Evolutionary conservation across 306 rosid genomes (phyloP).

Genomic region (Glycine soja): DNA sequence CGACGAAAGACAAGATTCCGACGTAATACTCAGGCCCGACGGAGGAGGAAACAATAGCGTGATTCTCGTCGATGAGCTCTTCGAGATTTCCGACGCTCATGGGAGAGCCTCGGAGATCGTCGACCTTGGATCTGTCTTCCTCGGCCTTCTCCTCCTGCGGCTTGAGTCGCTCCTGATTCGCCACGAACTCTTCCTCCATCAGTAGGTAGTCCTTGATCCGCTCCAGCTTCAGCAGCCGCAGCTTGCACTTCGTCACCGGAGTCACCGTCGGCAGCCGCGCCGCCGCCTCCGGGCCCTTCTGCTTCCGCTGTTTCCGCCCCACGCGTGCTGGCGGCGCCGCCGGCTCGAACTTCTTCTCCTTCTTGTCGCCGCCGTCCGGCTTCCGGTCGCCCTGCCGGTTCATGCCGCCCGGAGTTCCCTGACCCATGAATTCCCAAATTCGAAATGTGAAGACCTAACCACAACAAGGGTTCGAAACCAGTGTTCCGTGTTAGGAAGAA

Average conservation of each 20-base stretch:
- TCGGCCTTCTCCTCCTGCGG: conserved; percentile 98
- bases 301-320: conserved; percentile 90
- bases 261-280: conserved; percentile 86
- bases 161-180: conserved; percentile 88
- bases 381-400: conserved; percentile 88
- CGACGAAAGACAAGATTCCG: conserved; percentile 91
- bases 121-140: conserved; percentile 97
- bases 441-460: neutral
- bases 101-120: conserved; percentile 94
- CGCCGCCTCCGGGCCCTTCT: conserved; percentile 94
- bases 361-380: conserved; percentile 76
- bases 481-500: neutral
- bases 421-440: conserved; percentile 53
- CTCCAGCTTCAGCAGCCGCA: conserved; percentile 85
- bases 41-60: conserved; percentile 93
- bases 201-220: conserved; percentile 86
- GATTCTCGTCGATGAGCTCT: conserved; percentile 95
- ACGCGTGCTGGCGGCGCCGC: conserved; percentile 93
- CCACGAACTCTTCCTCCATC: conserved; percentile 97
- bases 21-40: conserved; percentile 98
- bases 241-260: conserved; percentile 84
- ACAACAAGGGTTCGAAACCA: neutral
- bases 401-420: conserved; percentile 91
- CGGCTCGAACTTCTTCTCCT: conserved; percentile 92
- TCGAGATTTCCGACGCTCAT: conserved; percentile 99